These are phyloP conservation scores for Leishmania lainsoni DNA, from an alignment of 208 protist species.

Conservation along the genomic window DNA sequence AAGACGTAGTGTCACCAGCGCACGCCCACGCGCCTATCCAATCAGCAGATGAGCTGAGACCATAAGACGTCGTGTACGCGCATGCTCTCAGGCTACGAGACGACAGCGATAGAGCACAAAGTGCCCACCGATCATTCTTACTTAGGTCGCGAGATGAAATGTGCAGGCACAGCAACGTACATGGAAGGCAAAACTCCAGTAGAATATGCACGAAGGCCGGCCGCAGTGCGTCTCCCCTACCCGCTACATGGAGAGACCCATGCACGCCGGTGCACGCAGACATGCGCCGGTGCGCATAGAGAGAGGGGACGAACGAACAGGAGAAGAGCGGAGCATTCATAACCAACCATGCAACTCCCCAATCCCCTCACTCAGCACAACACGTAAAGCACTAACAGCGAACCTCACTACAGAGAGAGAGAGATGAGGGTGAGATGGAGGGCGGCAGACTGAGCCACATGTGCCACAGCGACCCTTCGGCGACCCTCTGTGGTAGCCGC, in stretches of 20 bases:
- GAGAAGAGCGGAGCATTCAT: not conserved
- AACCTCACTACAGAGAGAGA: not conserved
- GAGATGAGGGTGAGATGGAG: not conserved
- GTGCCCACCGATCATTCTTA: not conserved
- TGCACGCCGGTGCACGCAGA: not conserved
- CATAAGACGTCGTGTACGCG: not conserved
- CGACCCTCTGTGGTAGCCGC: not conserved
- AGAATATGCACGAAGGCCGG: not conserved
- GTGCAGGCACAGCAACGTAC: not conserved
- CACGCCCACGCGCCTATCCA: not conserved
- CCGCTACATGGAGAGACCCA: not conserved
- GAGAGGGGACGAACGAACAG: not conserved
- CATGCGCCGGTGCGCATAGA: not conserved
- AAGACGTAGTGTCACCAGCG: not conserved
- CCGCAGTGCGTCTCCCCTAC: not conserved
- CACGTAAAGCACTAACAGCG: not conserved
- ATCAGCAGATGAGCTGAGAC: not conserved
- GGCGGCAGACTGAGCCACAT: not conserved
- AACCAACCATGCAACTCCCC: not conserved
- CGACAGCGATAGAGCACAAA: not conserved
- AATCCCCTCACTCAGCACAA: not conserved
- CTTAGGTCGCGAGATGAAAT: not conserved
- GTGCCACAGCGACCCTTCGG: not conserved
- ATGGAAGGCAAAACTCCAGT: not conserved
- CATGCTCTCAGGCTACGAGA: not conserved